Conservation (phyloP, 1,284 basidiomycete species). For the Ustilago trichophora region DNA sequence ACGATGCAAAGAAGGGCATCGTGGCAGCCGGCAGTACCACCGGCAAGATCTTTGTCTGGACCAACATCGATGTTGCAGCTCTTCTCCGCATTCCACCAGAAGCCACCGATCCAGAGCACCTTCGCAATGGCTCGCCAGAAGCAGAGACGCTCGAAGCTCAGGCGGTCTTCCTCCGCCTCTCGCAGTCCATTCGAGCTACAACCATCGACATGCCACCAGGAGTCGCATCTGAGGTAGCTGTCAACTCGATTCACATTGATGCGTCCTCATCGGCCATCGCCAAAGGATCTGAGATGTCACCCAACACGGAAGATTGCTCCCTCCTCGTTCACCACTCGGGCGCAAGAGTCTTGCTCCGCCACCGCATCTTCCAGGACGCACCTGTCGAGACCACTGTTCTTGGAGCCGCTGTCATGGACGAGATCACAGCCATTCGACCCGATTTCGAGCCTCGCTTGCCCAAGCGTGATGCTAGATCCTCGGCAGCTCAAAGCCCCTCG, state of each 20-base stretch:
- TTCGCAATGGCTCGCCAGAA: constrained; percentile 8
- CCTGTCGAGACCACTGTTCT: constrained; percentile 46
- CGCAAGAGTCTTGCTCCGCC: constrained; percentile 45
- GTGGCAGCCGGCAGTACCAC: constrained; percentile 50
- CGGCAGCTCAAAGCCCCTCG: constrained; percentile 27
- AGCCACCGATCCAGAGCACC: constrained; percentile 37
- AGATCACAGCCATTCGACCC: constrained; percentile 50
- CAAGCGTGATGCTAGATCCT: constrained; percentile 25
- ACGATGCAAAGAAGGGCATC: constrained; percentile 50
- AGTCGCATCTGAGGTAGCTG: constrained; percentile 12
- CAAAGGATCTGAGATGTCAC: not conserved
- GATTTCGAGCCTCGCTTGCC: constrained; percentile 58
- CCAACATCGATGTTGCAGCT: constrained; percentile 40
- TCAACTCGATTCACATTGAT: constrained; percentile 33
- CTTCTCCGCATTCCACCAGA: constrained; percentile 42
- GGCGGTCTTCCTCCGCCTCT: constrained; percentile 10
- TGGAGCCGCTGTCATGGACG: constrained; percentile 44
- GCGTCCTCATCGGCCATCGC: not conserved
- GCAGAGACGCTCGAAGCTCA: constrained; percentile 30
- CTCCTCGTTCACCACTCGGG: constrained; percentile 45
- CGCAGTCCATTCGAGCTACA: constrained; percentile 15
- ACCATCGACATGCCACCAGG: constrained; percentile 31
- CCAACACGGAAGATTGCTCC: constrained; percentile 8
- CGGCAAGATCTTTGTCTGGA: constrained; percentile 60
- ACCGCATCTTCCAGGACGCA: constrained; percentile 10